Conservation (phyloP, 2,329 filamentous ascomycete species). For the Trichoderma polysporum region DNA sequence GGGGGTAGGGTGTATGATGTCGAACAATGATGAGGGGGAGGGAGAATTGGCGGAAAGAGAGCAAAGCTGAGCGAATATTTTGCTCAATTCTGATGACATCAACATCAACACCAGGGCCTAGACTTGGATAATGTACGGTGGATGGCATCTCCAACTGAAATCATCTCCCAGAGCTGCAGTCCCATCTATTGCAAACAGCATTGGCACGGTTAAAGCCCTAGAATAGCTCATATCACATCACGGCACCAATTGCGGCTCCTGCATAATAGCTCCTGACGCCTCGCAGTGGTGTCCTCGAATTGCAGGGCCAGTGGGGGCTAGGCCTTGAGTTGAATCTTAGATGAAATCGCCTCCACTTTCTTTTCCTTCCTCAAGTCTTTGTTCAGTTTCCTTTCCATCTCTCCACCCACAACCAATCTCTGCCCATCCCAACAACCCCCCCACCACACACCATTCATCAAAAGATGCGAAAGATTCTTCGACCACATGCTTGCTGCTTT, state of each 20-base stretch:
- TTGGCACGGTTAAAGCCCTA: neutral
- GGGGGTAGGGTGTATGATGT: neutral
- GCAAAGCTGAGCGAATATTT: conserved; percentile 4
- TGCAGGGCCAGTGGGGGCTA: conserved; percentile 13
- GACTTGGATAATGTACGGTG: neutral
- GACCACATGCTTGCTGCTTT: conserved; percentile 13
- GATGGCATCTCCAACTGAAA: neutral
- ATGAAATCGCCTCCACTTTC: conserved; percentile 21
- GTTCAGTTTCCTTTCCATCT: neutral
- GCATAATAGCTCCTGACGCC: conserved; percentile 11
- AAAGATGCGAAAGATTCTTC: conserved; percentile 20
- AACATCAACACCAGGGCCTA: neutral
- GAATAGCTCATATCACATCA: neutral
- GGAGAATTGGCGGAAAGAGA: neutral
- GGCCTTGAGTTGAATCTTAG: conserved; percentile 17
- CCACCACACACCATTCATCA: conserved; percentile 1
- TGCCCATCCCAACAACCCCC: neutral
- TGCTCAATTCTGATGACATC: neutral
- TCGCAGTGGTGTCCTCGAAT: conserved; percentile 14
- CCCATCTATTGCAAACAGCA: neutral
- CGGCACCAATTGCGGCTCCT: conserved; percentile 13
- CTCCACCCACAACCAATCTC: conserved; percentile 14
- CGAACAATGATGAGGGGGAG: neutral
- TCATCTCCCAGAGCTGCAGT: neutral
- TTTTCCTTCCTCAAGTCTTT: conserved; percentile 1